Evolutionary conservation across 2,329 filamentous ascomycete genomes (phyloP).

Genomic region (Cladosporium sp.): DNA sequence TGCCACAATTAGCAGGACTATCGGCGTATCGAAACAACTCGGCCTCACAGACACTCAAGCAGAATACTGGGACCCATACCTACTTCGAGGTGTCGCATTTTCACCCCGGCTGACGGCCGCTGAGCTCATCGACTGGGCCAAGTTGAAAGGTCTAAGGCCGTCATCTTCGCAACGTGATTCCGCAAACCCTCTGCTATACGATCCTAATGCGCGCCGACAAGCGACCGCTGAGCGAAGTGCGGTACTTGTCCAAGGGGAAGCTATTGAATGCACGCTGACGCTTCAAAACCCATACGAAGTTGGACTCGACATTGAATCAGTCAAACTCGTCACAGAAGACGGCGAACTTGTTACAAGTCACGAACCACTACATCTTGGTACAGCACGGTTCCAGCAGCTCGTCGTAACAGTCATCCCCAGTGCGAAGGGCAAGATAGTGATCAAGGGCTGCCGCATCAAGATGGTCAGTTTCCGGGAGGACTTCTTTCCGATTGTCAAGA

Average conservation of each 20-base stretch:
- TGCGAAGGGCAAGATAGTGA: slow-evolving; percentile 65
- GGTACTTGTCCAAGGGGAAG: slow-evolving; percentile 76
- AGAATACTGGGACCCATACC: slow-evolving; percentile 96
- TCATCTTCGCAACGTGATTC: slow-evolving; percentile 1
- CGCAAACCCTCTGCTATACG: slow-evolving; percentile 90
- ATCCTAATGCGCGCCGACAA: slow-evolving; percentile 75
- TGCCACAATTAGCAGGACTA: slow-evolving; percentile 82
- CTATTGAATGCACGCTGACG: slow-evolving; percentile 74
- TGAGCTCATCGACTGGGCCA: slow-evolving; percentile 19
- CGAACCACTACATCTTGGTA: slow-evolving; percentile 69
- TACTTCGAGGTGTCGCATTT: slow-evolving; percentile 75
- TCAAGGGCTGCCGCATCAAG: slow-evolving; percentile 77
- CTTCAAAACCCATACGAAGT: slow-evolving; percentile 95
- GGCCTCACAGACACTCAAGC: slow-evolving; percentile 70
- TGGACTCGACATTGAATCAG: slow-evolving; percentile 81
- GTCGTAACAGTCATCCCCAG: slow-evolving; percentile 69
- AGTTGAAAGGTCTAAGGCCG: slow-evolving; percentile 10
- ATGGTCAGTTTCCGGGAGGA: slow-evolving; percentile 79
- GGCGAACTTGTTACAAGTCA: slow-evolving; percentile 67
- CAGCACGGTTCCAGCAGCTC: slow-evolving; percentile 79
- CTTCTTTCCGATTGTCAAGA: slow-evolving; percentile 78
- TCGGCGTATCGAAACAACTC: slow-evolving; percentile 72
- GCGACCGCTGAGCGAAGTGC: slow-evolving; percentile 55
- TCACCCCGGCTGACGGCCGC: neutral
- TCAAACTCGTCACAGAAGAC: slow-evolving; percentile 73